A percentile compares a stretch with the other conserved stretches of the same genome.
Evolutionary conservation across 1,284 basidiomycete species (phyloP).

Genomic region (Laetiporus sulphureus): DNA sequence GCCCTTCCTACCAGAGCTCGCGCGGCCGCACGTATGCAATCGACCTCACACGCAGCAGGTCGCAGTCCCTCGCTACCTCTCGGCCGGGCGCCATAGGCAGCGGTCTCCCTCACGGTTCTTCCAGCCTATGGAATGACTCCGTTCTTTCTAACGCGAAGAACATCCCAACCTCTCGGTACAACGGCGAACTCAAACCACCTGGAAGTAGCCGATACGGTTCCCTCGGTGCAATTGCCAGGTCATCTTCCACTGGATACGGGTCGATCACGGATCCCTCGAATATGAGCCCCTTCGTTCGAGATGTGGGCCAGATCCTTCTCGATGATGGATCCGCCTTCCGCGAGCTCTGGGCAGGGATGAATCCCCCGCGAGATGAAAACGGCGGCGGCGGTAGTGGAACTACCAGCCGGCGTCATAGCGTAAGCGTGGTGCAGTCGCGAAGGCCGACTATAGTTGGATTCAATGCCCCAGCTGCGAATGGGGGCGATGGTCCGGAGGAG

Average conservation of each 20-base stretch:
- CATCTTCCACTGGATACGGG: conserved; percentile 47
- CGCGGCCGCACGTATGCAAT: conserved; percentile 50
- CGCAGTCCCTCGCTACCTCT: conserved; percentile 62
- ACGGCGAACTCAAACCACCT: conserved; percentile 56
- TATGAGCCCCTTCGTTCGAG: conserved; percentile 74
- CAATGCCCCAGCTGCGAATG: conserved; percentile 55
- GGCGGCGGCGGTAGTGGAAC: conserved; percentile 66
- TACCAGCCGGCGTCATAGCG: conserved; percentile 79
- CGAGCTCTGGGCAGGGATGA: conserved; percentile 64
- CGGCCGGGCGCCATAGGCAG: conserved; percentile 44
- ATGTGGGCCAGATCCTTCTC: conserved; percentile 68
- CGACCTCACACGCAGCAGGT: conserved; percentile 64
- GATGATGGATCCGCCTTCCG: conserved; percentile 63
- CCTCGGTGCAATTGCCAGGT: conserved; percentile 48
- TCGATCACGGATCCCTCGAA: conserved; percentile 60
- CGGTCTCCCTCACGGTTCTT: conserved; percentile 28
- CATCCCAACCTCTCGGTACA: conserved; percentile 40
- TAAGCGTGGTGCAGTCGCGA: conserved; percentile 76
- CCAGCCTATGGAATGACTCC: conserved; percentile 48
- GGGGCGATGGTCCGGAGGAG: conserved; percentile 41
- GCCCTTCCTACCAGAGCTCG: conserved; percentile 27
- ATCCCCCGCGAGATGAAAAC: conserved; percentile 52
- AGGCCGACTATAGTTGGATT: conserved; percentile 62
- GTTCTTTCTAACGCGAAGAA: conserved; percentile 42
- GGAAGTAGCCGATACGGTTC: conserved; percentile 58